Percentiles rank a stretch among this genome's conserved stretches.
These are phyloP conservation scores for Pseudogymnoascus sp. DNA, from an alignment of 2,329 filamentous ascomycete species.

Conservation along the genomic window DNA sequence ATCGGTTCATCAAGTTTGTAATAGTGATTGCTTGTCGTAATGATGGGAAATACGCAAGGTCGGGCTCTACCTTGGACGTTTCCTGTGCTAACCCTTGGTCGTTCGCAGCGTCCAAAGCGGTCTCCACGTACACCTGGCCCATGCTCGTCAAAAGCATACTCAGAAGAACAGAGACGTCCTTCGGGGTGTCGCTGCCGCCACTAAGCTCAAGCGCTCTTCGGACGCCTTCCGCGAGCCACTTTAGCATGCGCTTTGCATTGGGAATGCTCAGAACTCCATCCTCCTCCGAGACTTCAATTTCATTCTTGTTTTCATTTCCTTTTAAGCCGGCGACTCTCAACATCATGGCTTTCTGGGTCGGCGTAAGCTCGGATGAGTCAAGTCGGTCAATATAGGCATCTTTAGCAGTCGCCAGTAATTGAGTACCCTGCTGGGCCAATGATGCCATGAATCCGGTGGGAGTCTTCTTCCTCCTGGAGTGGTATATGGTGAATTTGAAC, in stretches of 20 bases:
- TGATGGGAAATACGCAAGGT: slow-evolving; percentile 72
- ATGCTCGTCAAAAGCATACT: slow-evolving; percentile 78
- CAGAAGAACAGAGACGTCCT: slow-evolving; percentile 80
- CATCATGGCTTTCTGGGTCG: slow-evolving; percentile 84
- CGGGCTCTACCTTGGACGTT: slow-evolving; percentile 72
- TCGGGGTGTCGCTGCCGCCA: slow-evolving; percentile 78
- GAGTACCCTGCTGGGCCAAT: slow-evolving; percentile 79
- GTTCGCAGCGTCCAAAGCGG: slow-evolving; percentile 57
- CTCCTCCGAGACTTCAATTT: slow-evolving; percentile 84
- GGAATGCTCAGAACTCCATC: slow-evolving; percentile 75
- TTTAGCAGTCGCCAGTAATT: slow-evolving; percentile 77
- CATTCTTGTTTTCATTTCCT: slow-evolving; percentile 68
- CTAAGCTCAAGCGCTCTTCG: slow-evolving; percentile 86
- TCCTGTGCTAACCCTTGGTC: slow-evolving; percentile 73
- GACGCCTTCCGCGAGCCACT: slow-evolving; percentile 93
- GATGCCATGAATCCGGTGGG: slow-evolving; percentile 90
- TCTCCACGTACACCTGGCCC: slow-evolving; percentile 72
- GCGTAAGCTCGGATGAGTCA: slow-evolving; percentile 79
- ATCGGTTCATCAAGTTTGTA: slow-evolving; percentile 86
- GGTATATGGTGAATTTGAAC: slow-evolving; percentile 96
- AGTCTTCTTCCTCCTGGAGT: slow-evolving; percentile 78
- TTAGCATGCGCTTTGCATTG: slow-evolving; percentile 97
- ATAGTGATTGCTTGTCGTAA: slow-evolving; percentile 79
- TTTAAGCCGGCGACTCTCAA: slow-evolving; percentile 76
- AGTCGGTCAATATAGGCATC: slow-evolving; percentile 86